A percentile compares a stretch with the other conserved stretches of the same genome.
These are phyloP conservation scores for Mrakia blollopis DNA, from an alignment of 768 basidiomycete species.

Conservation along the genomic window DNA sequence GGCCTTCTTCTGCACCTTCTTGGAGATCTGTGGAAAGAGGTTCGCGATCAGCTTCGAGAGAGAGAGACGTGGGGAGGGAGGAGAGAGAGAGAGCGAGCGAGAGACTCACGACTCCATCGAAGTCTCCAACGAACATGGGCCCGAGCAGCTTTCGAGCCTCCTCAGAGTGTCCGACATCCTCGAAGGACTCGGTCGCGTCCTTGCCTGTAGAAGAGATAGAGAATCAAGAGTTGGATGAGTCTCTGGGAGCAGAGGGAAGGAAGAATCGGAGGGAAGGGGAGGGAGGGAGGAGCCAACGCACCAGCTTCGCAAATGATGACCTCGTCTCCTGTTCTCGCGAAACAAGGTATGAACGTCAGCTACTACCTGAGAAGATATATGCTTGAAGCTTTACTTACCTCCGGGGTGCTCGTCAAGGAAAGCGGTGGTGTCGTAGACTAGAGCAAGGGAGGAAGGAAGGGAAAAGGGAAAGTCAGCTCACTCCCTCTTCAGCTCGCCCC, in stretches of 20 bases:
- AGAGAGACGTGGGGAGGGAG: background rate
- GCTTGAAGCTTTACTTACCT: conserved; percentile 2
- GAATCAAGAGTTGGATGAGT: background rate
- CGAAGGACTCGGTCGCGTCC: conserved; percentile 96
- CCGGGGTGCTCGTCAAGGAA: conserved; percentile 34
- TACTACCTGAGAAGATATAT: background rate
- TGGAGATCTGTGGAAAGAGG: background rate
- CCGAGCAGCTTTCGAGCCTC: conserved; percentile 84
- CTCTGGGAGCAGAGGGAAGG: background rate
- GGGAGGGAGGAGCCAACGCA: conserved; percentile 22
- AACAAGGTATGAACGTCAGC: background rate
- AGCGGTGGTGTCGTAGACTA: conserved; percentile 29
- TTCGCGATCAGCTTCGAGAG: background rate
- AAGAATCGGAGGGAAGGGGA: too few species aligned
- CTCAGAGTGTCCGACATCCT: conserved; percentile 98
- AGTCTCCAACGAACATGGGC: conserved; percentile 73
- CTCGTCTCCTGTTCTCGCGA: conserved; percentile 65
- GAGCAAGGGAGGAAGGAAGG: background rate
- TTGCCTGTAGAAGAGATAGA: conserved; percentile 30
- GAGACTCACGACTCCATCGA: conserved; percentile 57
- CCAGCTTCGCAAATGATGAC: conserved; percentile 86
- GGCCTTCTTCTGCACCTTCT: conserved; percentile 20
- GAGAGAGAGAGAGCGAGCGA: background rate
- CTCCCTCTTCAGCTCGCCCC: background rate
- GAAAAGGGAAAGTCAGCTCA: conserved; percentile 13